These are phyloP conservation scores for Chromosphaera perkinsii DNA, from an alignment of 208 protist genomes.

Conservation along the genomic window DNA sequence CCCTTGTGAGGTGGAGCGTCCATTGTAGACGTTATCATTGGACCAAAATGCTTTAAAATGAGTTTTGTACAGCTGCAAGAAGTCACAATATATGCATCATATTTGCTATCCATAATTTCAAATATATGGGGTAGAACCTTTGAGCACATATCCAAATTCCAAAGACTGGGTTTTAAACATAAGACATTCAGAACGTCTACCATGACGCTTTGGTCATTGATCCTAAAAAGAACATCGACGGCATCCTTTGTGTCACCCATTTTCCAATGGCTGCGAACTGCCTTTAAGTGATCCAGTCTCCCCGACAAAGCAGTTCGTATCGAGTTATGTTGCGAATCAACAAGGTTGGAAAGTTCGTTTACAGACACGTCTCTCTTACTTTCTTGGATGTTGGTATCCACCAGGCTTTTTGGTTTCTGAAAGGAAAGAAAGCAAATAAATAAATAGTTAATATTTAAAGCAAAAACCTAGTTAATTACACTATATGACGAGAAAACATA, in stretches of 20 bases:
- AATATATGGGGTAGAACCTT: background rate
- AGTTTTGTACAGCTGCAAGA: background rate
- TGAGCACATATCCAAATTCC: background rate
- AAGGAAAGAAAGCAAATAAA: too few species aligned
- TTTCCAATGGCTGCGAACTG: background rate
- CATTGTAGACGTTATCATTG: background rate
- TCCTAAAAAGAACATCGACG: background rate
- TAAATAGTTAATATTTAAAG: too few species aligned
- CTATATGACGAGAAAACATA: too few species aligned
- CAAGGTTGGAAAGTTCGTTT: background rate
- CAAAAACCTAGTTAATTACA: too few species aligned
- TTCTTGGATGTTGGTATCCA: background rate
- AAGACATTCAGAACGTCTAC: background rate
- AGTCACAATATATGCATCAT: background rate
- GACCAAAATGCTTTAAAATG: background rate
- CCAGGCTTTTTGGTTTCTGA: background rate
- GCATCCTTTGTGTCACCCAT: background rate
- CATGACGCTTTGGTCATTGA: background rate
- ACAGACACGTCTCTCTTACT: background rate
- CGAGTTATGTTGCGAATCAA: background rate
- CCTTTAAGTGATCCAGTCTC: background rate
- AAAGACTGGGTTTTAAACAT: background rate
- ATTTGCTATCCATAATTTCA: background rate
- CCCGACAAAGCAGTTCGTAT: background rate
- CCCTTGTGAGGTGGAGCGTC: background rate